phyloP scores from a whole-genome alignment of 805 yeast genomes.

The Kuraishia capsulata region DNA sequence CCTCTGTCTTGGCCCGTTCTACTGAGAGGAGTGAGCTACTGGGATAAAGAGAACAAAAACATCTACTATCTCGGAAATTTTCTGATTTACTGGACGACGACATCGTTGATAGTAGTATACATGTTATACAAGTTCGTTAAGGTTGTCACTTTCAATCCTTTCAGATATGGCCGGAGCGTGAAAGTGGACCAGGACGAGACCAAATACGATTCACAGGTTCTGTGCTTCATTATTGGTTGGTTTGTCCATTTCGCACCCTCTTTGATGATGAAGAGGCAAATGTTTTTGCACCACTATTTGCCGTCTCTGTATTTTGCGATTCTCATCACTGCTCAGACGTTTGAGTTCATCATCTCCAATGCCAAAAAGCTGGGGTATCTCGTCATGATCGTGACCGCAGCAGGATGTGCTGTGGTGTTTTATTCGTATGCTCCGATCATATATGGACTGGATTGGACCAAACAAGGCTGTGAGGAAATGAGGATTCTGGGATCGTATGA shows the following conservation, averaged over 20 bases:
- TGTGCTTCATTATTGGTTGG: slow-evolving; percentile 47
- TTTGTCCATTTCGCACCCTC: slow-evolving; percentile 49
- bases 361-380: slow-evolving; percentile 18
- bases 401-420: slow-evolving; percentile 19
- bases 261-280: slow-evolving; percentile 26
- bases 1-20: slow-evolving; percentile 59
- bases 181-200: neutral
- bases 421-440: slow-evolving; percentile 29
- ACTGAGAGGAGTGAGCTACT: slow-evolving; percentile 50
- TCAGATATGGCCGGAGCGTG: neutral
- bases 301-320: slow-evolving; percentile 39
- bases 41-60: slow-evolving; percentile 31
- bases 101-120: slow-evolving; percentile 21
- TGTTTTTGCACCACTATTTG: slow-evolving; percentile 37
- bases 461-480: slow-evolving; percentile 25
- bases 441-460: slow-evolving; percentile 38
- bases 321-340: slow-evolving; percentile 23
- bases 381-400: slow-evolving; percentile 12
- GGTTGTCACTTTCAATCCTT: slow-evolving; percentile 1
- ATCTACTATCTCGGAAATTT: slow-evolving; percentile 62
- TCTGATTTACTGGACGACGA: slow-evolving; percentile 41
- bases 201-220: slow-evolving; percentile 14
- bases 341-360: slow-evolving; percentile 28
- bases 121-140: slow-evolving; percentile 5
- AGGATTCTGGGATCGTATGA: slow-evolving; percentile 33